Percentiles rank a stretch among this genome's conserved stretches.
phyloP scores from a whole-genome alignment of 352 stramenopile genomes.

The Pythium chondricola region DNA sequence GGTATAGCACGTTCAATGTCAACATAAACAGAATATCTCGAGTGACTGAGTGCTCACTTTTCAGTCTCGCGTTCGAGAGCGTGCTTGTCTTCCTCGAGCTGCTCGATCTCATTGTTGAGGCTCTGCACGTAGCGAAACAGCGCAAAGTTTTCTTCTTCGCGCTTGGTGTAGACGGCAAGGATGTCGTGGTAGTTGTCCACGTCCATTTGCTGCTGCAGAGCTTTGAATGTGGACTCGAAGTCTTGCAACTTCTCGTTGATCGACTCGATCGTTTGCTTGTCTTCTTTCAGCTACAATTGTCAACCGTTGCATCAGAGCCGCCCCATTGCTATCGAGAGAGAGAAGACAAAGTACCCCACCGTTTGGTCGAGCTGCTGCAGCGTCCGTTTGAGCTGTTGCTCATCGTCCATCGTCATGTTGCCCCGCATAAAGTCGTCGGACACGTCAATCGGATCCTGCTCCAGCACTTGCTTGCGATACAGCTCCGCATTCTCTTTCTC shows the following conservation, averaged over 20 bases:
- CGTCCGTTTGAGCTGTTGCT: constrained; percentile 61
- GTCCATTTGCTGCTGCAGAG: constrained; percentile 57
- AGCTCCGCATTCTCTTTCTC: constrained; percentile 68
- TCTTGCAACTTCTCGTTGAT: constrained; percentile 72
- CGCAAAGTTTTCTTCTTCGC: constrained; percentile 77
- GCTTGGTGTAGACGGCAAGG: constrained; percentile 52
- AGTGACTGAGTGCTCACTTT: constrained; percentile 25
- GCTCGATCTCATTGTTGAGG: constrained; percentile 73
- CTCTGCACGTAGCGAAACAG: constrained; percentile 77
- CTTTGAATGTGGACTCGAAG: constrained; percentile 60
- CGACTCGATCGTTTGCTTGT: constrained; percentile 59
- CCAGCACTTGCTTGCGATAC: constrained; percentile 76
- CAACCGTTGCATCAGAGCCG: too few relatives aligned
- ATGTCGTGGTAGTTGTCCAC: constrained; percentile 60
- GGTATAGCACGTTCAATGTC: neutral
- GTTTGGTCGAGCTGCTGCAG: constrained; percentile 55
- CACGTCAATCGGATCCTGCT: constrained; percentile 61
- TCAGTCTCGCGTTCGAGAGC: constrained; percentile 49
- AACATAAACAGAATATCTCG: neutral
- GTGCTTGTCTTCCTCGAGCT: constrained; percentile 76
- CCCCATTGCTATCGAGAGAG: too few relatives aligned
- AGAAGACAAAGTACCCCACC: too few relatives aligned
- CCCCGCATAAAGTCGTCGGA: constrained; percentile 65
- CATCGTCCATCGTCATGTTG: constrained; percentile 75
- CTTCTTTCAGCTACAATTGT: constrained; percentile 42